Evolutionary conservation across 2,329 filamentous ascomycete species (phyloP), one percentile per base, ranked within the genome.

Genomic region (Trichophyton mentagrophytes): DNA sequence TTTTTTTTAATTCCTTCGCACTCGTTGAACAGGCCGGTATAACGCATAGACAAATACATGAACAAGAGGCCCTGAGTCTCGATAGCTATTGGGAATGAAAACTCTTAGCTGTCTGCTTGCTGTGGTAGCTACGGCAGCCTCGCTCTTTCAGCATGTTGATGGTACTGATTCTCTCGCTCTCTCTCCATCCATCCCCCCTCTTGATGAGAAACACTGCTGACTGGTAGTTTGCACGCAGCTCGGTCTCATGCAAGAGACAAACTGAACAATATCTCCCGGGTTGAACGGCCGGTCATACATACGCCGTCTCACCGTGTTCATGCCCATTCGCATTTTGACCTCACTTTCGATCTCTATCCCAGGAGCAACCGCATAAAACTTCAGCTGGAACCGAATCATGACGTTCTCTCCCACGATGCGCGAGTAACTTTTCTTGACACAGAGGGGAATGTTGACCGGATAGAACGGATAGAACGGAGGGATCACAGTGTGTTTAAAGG

Each of bases 401-500:
- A 97, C 74, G 85, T 97, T 62, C 79, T 99, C 53, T 82, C 86
- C 60, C 82, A 90, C 15, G 85, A 87, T 67, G 87, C 91, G 7
- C 82, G 81, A 58, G 78, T 99, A 56, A 82, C 85, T 44, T 86
- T 90, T 69, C 73, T 96, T 47, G 85, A 80, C 60, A 71, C 80
- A 9, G 85, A 96, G 71, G 93, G 93, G 59, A 79, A 80, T 57
- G 74, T 95, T 42, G 78, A 75, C 58, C 76, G 78, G 22, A 77
- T 82, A n/a, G 88, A 95, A 69, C 77, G 80, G 40, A 82, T 97
- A 63, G 78, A 88, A 61, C 82, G 91, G 59, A 74, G 80, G 60
- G 83, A 85, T 25, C 89, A 96, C 75, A 88, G 85, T 68, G 86
- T 97, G 2, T 99, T 85, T 78, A 90, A 87, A 72, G 93, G 93